Conservation (phyloP, 2,329 filamentous ascomycete species). For the Colletotrichum sansevieriae region DNA sequence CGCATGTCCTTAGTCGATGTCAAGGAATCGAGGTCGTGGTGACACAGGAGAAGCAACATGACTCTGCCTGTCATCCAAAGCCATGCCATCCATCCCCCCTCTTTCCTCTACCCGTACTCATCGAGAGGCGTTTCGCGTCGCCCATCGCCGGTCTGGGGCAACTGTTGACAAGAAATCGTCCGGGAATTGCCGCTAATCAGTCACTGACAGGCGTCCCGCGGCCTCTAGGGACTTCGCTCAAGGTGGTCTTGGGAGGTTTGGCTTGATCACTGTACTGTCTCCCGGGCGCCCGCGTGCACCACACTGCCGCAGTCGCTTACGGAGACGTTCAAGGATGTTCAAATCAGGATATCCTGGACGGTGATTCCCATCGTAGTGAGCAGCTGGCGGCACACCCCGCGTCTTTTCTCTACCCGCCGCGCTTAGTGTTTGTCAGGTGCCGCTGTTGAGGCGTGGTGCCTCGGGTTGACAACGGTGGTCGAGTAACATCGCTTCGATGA, state of each 20-base stretch:
- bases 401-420: not conserved
- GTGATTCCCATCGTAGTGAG: not conserved
- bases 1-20: not conserved
- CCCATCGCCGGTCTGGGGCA: conserved; percentile 26
- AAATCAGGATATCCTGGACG: not conserved
- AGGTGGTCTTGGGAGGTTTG: conserved; percentile 7
- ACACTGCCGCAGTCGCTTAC: not conserved
- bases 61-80: conserved; percentile 34
- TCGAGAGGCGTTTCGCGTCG: not conserved
- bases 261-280: not conserved
- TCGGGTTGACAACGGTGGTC: not conserved
- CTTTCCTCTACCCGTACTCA: not conserved
- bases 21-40: conserved; percentile 22
- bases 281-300: conserved; percentile 4
- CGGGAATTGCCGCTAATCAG: not conserved
- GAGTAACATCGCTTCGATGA: not conserved
- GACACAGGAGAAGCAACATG: conserved; percentile 30
- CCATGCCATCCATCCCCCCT: not conserved
- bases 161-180: not conserved
- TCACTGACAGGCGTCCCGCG: conserved; percentile 11
- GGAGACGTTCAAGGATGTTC: conserved; percentile 2
- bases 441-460: too few species aligned
- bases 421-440: conserved; percentile 6
- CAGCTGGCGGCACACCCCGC: not conserved
- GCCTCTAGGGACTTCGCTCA: conserved; percentile 1